phyloP scores from a whole-genome alignment of 768 basidiomycete species.

The Pulveroboletus sp. region DNA sequence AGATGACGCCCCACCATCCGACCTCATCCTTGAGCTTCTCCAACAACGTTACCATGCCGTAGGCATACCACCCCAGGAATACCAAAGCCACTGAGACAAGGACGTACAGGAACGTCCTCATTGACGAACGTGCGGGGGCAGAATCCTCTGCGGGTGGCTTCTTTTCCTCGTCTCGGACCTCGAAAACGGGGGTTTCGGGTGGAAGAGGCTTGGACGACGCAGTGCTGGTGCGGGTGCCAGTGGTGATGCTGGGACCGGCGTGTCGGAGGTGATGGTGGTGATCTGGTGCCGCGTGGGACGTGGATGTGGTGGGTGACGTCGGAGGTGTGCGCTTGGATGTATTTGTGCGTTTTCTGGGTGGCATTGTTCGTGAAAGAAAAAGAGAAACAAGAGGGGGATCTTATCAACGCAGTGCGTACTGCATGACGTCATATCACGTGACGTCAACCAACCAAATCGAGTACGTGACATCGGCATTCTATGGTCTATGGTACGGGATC shows the following conservation, averaged over 20 bases:
- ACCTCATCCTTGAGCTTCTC: constrained; percentile 48
- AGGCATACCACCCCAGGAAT: constrained; percentile 49
- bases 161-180: neutral
- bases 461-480: too few relatives aligned
- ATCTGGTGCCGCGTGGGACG: constrained; percentile 4
- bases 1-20: constrained; percentile 49
- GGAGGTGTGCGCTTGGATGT: constrained; percentile 6
- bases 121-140: constrained; percentile 2
- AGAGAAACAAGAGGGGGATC: neutral
- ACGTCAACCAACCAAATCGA: neutral
- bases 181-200: neutral
- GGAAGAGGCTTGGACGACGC: constrained; percentile 1
- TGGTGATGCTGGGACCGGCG: constrained; percentile 14
- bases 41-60: constrained; percentile 40
- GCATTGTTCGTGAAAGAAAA: constrained; percentile 5
- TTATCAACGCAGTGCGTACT: neutral
- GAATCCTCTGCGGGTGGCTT: neutral
- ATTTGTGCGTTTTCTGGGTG: constrained; percentile 16
- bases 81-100: constrained; percentile 40
- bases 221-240: neutral
- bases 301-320: constrained; percentile 8
- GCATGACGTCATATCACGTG: constrained; percentile 22
- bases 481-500: constrained; percentile 8
- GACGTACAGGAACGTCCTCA: constrained; percentile 45
- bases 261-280: constrained; percentile 17